Evolutionary conservation across 1,139 yeast species (phyloP).

Genomic region (Debaryomyces robertsiae): DNA sequence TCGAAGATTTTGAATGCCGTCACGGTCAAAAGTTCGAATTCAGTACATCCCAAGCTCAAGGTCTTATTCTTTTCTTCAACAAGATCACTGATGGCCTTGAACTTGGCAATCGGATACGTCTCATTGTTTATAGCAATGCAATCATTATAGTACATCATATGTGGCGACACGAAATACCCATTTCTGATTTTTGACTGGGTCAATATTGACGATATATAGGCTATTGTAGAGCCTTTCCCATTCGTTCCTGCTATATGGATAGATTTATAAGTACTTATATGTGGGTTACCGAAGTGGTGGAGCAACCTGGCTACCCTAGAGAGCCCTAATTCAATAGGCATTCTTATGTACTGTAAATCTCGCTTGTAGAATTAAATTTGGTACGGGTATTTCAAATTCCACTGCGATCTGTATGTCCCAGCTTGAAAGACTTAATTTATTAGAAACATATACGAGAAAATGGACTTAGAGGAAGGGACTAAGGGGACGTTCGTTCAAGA

Average conservation of each 20-base stretch:
- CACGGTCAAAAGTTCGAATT: constrained; percentile 83
- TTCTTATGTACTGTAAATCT: constrained; percentile 13
- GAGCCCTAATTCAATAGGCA: constrained; percentile 64
- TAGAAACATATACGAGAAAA: constrained; percentile 1
- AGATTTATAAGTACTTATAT: constrained; percentile 52
- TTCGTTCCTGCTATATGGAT: constrained; percentile 92
- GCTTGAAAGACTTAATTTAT: background rate
- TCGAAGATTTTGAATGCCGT: constrained; percentile 78
- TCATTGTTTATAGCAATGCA: constrained; percentile 66
- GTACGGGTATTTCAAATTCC: background rate
- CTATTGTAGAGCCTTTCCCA: constrained; percentile 90
- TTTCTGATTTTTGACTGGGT: constrained; percentile 49
- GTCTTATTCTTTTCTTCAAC: constrained; percentile 39
- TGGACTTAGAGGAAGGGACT: constrained; percentile 19
- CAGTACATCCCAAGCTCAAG: constrained; percentile 66
- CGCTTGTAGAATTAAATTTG: background rate
- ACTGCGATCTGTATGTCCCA: background rate
- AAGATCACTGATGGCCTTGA: constrained; percentile 42
- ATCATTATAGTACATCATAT: constrained; percentile 71
- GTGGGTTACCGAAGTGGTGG: constrained; percentile 69
- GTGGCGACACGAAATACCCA: constrained; percentile 90
- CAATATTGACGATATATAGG: constrained; percentile 69
- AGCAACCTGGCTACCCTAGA: constrained; percentile 59
- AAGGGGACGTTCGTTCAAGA: constrained; percentile 41
- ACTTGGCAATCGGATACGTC: constrained; percentile 53